Evolutionary conservation across 345 rosid genomes (phyloP).

Genomic region (Viola odorata): DNA sequence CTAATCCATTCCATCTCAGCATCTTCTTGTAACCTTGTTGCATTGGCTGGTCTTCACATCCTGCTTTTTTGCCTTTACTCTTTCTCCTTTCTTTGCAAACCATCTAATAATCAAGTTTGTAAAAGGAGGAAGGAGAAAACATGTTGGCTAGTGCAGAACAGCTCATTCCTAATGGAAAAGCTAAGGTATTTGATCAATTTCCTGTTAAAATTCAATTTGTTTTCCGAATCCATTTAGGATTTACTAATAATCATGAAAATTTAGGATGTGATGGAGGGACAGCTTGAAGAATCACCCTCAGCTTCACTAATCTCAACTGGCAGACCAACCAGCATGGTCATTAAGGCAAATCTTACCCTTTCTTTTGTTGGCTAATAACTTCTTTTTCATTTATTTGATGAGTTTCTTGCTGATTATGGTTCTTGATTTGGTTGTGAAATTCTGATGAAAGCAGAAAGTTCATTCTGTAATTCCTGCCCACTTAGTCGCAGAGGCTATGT

Average conservation of each 20-base stretch:
- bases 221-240: background rate
- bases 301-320: slow-evolving; percentile 23
- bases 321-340: slow-evolving; percentile 47
- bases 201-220: background rate
- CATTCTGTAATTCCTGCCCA: slow-evolving; percentile 47
- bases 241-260: background rate
- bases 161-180: slow-evolving; percentile 8
- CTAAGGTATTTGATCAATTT: slow-evolving; percentile 17
- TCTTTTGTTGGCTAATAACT: background rate
- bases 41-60: slow-evolving; percentile 3
- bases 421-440: background rate
- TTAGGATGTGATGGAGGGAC: slow-evolving; percentile 16
- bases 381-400: background rate
- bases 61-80: background rate
- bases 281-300: slow-evolving; percentile 19
- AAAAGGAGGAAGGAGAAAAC: background rate
- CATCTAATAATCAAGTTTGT: background rate
- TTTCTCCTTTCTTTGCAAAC: background rate
- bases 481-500: slow-evolving; percentile 54
- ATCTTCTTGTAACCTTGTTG: background rate
- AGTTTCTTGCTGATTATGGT: background rate
- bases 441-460: slow-evolving; percentile 29
- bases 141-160: slow-evolving; percentile 19
- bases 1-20: background rate
- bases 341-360: slow-evolving; percentile 28